Conservation (phyloP, 2,329 filamentous ascomycete genomes). For the Sarocladiaceae sp. region DNA sequence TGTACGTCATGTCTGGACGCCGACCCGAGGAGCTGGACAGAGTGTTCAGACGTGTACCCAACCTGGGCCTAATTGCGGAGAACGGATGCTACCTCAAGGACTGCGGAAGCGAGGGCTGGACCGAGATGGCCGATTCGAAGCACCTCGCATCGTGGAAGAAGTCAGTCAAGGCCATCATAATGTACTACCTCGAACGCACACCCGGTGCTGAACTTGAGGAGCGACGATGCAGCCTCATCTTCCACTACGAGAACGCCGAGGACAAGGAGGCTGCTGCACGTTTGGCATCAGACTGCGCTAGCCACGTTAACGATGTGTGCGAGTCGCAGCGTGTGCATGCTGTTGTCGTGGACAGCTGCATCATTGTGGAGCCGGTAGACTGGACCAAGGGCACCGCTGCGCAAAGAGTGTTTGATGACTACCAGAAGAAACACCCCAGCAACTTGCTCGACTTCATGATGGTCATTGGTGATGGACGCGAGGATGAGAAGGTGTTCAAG, state of each 20-base stretch:
- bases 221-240: constrained; percentile 85
- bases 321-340: constrained; percentile 80
- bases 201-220: constrained; percentile 87
- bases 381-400: constrained; percentile 88
- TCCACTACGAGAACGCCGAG: constrained; percentile 81
- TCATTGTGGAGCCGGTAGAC: constrained; percentile 79
- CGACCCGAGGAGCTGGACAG: constrained; percentile 84
- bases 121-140: constrained; percentile 67
- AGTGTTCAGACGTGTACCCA: constrained; percentile 77
- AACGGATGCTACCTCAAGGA: constrained; percentile 89
- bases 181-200: constrained; percentile 86
- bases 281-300: constrained; percentile 84
- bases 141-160: constrained; percentile 76
- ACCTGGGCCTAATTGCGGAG: constrained; percentile 86
- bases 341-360: constrained; percentile 71
- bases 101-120: constrained; percentile 66
- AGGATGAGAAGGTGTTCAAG: constrained; percentile 89
- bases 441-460: constrained; percentile 76
- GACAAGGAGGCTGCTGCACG: constrained; percentile 71
- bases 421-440: constrained; percentile 33
- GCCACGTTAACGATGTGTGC: constrained; percentile 93
- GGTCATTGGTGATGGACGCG: constrained; percentile 84
- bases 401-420: constrained; percentile 63
- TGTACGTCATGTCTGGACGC: constrained; percentile 92
- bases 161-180: constrained; percentile 75